Conservation (phyloP, 352 stramenopile genomes). For the Elongisporangium anandrum region DNA sequence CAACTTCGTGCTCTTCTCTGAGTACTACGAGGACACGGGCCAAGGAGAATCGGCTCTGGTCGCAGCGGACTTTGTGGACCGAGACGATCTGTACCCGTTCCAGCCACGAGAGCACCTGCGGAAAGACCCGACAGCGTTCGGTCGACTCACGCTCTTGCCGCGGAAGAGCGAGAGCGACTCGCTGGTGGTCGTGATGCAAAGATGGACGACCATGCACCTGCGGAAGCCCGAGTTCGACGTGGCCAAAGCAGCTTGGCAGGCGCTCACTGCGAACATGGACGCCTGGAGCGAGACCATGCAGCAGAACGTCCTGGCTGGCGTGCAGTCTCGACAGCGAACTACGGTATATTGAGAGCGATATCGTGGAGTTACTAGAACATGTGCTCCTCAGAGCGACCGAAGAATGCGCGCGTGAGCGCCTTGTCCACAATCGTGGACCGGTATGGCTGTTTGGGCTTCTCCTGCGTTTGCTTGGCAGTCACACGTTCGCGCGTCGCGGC, state of each 20-base stretch:
- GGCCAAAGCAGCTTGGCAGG: conserved; percentile 17
- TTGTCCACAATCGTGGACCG: conserved; percentile 23
- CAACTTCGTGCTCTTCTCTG: conserved; percentile 19
- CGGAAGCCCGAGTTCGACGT: conserved; percentile 23
- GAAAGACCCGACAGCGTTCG: conserved; percentile 23
- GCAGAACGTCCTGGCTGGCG: conserved; percentile 18
- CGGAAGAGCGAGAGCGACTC: conserved; percentile 14
- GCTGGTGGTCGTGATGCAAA: conserved; percentile 33
- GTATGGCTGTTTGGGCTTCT: conserved; percentile 30
- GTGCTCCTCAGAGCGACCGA: conserved; percentile 45
- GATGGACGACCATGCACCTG: conserved; percentile 31
- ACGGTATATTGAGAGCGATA: not conserved
- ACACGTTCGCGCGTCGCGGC: conserved; percentile 42
- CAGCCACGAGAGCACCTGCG: conserved; percentile 17
- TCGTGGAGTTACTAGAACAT: conserved; percentile 44
- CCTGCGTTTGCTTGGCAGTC: conserved; percentile 34
- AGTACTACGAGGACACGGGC: conserved; percentile 22
- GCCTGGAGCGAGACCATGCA: conserved; percentile 37
- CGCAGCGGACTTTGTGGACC: conserved; percentile 25
- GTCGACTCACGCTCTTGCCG: conserved; percentile 1
- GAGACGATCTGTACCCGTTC: conserved; percentile 30
- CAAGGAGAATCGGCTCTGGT: conserved; percentile 19
- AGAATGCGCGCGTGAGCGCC: conserved; percentile 35
- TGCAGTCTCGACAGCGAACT: not conserved
- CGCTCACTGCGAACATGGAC: conserved; percentile 36